Base-by-base conservation (phyloP, 805 yeast species). In the Dipodascopsis uninucleata region DNA sequence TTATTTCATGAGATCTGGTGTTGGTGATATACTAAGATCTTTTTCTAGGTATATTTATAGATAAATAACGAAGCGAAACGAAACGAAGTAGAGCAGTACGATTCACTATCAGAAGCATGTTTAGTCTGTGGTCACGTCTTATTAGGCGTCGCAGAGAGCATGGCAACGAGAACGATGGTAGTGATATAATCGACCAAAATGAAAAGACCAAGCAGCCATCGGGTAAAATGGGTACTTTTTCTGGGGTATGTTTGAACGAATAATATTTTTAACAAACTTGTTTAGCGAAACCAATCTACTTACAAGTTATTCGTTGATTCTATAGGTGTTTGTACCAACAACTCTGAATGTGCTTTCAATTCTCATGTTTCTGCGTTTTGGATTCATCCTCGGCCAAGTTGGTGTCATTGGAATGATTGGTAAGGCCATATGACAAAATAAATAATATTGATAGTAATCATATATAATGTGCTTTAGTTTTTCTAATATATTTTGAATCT, bases 311-410 rank as follows among this genome's bases (percentile, higher is more conserved):
- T n/a, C n/a, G n/a, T n/a, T n/a, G n/a, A n/a, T 26, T 40, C 3
- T 34, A 16, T 28, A 45, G 56, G 53, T 50, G 9, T 89, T 94
- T 60, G 74, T 93, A 12, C 98, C 99, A 8, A 93, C 97, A 0
- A 78, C 96, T 0, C 70, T 93, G 31, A 93, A 93, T 65, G 97
- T 93, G 34, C 71, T 93, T 24, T 88, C 97, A 2, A 93, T 93
- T 58, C 74, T 93, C 63, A 88, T 93, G 95, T 93, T 90, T 62
- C 71, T 93, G 55, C 77, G 99, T 53, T 93, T 93, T 63, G 98
- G 98, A 4, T 93, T 89, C 67, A 82, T 93, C 28, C 72, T 93
- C 26, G 98, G 98, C 7, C 97, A 93, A 61, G 80, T 90, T 74
- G 99, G 98, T 1, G 71, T 90, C 4, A 42, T 83, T 14, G 97